These are phyloP conservation scores for Xylariaceae sp. DNA, from an alignment of 2,329 filamentous ascomycete species.

Conservation along the genomic window DNA sequence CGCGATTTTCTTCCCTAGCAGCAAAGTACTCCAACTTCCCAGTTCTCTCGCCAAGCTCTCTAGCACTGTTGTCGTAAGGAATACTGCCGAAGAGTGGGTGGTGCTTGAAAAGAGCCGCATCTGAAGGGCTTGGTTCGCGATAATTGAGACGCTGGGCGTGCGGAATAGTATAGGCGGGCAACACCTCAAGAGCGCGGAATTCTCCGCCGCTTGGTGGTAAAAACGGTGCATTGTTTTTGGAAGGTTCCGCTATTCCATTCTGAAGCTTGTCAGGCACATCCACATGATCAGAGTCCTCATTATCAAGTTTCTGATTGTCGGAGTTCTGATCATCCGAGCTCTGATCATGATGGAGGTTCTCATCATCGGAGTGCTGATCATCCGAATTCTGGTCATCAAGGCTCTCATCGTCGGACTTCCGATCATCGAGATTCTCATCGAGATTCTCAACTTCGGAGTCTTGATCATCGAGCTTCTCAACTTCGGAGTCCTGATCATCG, in stretches of 20 bases:
- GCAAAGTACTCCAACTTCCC: conserved; percentile 39
- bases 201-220: not conserved
- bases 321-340: too few relatives aligned
- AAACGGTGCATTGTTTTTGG: not conserved
- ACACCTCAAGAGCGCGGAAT: too few relatives aligned
- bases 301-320: too few relatives aligned
- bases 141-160: not conserved
- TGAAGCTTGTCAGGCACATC: not conserved
- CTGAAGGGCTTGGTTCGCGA: conserved; percentile 29
- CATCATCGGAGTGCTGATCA: too few relatives aligned
- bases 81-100: conserved; percentile 28
- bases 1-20: conserved; percentile 37
- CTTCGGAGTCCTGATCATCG: too few relatives aligned
- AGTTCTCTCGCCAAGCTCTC: conserved; percentile 33
- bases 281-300: too few relatives aligned
- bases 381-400: too few relatives aligned
- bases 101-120: conserved; percentile 32
- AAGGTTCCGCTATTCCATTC: conserved; percentile 9
- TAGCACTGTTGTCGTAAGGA: conserved; percentile 25
- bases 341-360: too few relatives aligned
- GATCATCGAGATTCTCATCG: too few relatives aligned
- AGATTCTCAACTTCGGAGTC: too few relatives aligned
- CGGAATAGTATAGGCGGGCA: not conserved
- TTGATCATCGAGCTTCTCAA: too few relatives aligned
- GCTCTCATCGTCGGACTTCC: too few relatives aligned